phyloP scores from a whole-genome alignment of 441 rosid species.

The Populus hybrid region DNA sequence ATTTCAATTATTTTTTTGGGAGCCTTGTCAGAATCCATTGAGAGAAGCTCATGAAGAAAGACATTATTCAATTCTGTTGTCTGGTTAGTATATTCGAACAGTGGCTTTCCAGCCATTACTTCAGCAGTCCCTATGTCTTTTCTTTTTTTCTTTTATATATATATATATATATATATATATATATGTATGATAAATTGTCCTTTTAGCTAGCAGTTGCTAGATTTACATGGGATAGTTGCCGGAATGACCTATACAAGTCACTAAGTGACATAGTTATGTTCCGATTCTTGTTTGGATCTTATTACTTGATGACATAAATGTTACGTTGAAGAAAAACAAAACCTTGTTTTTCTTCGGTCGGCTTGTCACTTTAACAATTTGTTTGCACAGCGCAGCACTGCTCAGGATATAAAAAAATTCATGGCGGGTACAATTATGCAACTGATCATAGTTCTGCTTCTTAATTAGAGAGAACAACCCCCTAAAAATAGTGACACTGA shows the following conservation, averaged over 20 bases:
- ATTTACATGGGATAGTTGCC: not conserved
- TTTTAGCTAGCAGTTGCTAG: not conserved
- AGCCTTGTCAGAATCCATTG: conserved; percentile 24
- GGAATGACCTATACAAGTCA: not conserved
- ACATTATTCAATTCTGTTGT: not conserved
- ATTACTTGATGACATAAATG: not conserved
- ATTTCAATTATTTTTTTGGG: conserved; percentile 6
- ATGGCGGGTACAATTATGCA: not conserved
- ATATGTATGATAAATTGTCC: not conserved
- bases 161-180: too few species aligned
- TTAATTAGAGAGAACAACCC: not conserved
- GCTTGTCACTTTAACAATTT: too few species aligned
- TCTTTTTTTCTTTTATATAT: not conserved
- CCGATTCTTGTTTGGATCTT: not conserved
- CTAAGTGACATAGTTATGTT: not conserved
- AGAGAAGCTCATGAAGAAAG: not conserved
- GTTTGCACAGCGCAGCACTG: not conserved
- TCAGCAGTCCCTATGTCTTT: not conserved
- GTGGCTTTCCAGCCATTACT: not conserved
- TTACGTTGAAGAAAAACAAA: not conserved
- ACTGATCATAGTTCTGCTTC: not conserved
- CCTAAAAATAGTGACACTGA: not conserved
- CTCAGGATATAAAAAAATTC: not conserved
- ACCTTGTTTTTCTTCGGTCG: not conserved
- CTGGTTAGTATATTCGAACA: not conserved